Evolutionary conservation across 768 basidiomycete species (phyloP).

Genomic region (Pleurotus citrinopileatus): DNA sequence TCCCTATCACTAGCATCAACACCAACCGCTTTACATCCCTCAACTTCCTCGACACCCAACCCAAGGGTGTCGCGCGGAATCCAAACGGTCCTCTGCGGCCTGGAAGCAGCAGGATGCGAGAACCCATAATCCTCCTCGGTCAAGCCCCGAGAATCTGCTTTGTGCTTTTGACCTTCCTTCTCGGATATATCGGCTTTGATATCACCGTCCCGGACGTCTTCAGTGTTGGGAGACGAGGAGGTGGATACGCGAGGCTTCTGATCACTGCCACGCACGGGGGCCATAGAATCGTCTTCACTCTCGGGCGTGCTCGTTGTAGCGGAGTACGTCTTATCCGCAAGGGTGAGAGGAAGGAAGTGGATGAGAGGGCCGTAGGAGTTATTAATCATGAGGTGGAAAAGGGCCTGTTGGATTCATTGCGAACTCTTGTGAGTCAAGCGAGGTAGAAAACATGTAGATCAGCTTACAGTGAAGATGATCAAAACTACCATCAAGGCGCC

Average conservation of each 20-base stretch:
- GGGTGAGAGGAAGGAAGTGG: conserved; percentile 70
- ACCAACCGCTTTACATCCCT: conserved; percentile 47
- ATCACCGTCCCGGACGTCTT: conserved; percentile 14
- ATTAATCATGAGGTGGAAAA: conserved; percentile 71
- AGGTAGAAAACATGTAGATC: neutral
- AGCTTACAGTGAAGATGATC: conserved; percentile 75
- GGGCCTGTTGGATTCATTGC: conserved; percentile 17
- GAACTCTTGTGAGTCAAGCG: neutral
- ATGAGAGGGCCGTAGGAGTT: conserved; percentile 81
- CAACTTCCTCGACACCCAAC: conserved; percentile 59
- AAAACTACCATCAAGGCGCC: conserved; percentile 85
- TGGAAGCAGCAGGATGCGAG: conserved; percentile 78
- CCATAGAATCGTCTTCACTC: conserved; percentile 1
- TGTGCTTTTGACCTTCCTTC: conserved; percentile 8
- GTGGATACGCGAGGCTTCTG: neutral
- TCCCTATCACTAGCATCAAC: conserved; percentile 46
- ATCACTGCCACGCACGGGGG: neutral
- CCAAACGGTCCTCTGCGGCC: conserved; percentile 82
- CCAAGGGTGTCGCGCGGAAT: conserved; percentile 73
- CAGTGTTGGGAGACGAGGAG: neutral
- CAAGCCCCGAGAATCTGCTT: conserved; percentile 3
- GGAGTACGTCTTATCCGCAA: conserved; percentile 67
- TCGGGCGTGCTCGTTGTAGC: conserved; percentile 13
- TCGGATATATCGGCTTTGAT: conserved; percentile 1
- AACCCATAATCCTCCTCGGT: conserved; percentile 61